Base-by-base conservation (phyloP, 163 green algal species). In the Volvox carteri region DNA sequence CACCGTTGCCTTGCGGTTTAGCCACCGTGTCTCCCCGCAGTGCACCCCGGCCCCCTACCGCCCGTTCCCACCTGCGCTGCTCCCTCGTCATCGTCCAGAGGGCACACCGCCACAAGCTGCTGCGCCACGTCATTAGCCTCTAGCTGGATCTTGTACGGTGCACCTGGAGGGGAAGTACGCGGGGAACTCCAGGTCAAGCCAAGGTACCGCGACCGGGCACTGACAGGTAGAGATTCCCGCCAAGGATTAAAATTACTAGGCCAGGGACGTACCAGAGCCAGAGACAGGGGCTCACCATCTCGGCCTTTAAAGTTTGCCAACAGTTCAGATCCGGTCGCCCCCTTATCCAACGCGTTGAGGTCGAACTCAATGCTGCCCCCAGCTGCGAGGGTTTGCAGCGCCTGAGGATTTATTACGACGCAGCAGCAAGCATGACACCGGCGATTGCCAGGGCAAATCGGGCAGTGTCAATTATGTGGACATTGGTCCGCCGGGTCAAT, bases 101-200 rank as follows among this genome's bases (percentile, higher is more conserved):
- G 54, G 72, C 84, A 89, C 28, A 89, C 72, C 28, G 72, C 72
- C 54, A 89, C 52, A 39, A 84, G 28, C 72, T 89, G 84, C 6
- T 46, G 18, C 5, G 84, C 84, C 41, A 78, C 21, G 52, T 30
- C 28, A 3, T 5, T 33, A 4, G 54, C 25, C 54, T 89, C 84
- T n/a, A 25, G 39, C 16, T 67, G 1, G 12, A 89, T 52, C n/a
- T 48, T 30, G 41, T 83, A 84, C 0, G 37, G 37, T 1, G 30
- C 16, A 6, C 83, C 83, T 88, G 83, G 33, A 25, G 41, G 21
- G 25, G 25, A 25, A 30, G 35, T 35, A 67, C 70, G 39, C 11
- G 70, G 41, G 18, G 14, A 41, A 41, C 28, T 23, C 62, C 62
- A 74, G 23, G 60, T 16, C 50, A 12, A 16, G 50, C 50, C 50